A percentile compares a stretch with the other conserved stretches of the same genome.
Conservation (phyloP, 495 filamentous ascomycete species). For the Xylaria curta region DNA sequence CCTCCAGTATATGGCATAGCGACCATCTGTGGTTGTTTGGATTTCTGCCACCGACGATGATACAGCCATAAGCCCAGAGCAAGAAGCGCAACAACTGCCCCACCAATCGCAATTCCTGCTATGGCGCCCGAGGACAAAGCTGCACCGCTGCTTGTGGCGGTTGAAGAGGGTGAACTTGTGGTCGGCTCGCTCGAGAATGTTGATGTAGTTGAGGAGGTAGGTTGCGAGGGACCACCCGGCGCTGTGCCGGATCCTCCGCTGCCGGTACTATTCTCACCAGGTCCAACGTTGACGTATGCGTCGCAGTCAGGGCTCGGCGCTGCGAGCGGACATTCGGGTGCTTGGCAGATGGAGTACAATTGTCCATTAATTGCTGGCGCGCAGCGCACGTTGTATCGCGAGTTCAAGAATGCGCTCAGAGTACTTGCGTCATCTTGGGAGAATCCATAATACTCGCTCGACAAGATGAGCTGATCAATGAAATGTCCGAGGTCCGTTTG, state of each 20-base stretch:
- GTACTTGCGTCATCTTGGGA: too few species aligned
- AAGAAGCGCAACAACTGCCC: background rate
- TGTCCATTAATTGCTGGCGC: too few species aligned
- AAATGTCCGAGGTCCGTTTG: too few species aligned
- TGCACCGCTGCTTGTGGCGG: background rate
- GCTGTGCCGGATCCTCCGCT: too few species aligned
- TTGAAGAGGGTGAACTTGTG: background rate
- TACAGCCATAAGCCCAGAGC: background rate
- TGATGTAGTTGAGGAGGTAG: background rate
- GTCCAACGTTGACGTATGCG: background rate
- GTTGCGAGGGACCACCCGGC: too few species aligned
- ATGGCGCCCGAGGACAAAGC: background rate
- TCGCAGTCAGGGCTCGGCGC: background rate
- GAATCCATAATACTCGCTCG: too few species aligned
- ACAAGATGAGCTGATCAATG: too few species aligned
- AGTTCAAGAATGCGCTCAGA: too few species aligned
- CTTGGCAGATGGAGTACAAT: too few species aligned
- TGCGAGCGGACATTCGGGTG: background rate
- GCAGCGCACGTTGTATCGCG: too few species aligned
- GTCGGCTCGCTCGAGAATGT: background rate
- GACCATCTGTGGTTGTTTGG: background rate
- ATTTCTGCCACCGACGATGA: background rate
- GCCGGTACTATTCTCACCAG: too few species aligned
- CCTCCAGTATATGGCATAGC: background rate
- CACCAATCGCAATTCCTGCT: background rate